Percentiles rank a stretch among this genome's conserved stretches.
Conservation (phyloP, 768 basidiomycete species). For the Lactarius pseudohatsudake region DNA sequence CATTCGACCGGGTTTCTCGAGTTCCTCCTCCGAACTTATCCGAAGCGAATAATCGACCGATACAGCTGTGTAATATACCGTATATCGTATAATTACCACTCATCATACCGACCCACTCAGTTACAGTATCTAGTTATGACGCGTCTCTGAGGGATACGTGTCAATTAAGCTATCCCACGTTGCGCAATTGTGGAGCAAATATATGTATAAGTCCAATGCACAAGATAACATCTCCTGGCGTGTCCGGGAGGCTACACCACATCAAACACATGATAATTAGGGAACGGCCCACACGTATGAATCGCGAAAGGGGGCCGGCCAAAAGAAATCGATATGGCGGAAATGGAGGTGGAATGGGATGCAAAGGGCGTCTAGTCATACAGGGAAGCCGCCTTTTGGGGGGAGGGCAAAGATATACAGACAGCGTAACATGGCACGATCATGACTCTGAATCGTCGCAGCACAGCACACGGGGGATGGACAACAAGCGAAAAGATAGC, state of each 20-base stretch:
- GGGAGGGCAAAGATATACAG: slow-evolving; percentile 9
- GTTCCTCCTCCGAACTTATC: too few relatives aligned
- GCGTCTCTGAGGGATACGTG: background rate
- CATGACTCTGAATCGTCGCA: background rate
- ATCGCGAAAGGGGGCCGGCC: background rate
- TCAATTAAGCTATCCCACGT: background rate
- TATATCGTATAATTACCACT: background rate
- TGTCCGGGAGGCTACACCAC: background rate
- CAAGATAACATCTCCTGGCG: background rate
- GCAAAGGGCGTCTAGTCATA: slow-evolving; percentile 11
- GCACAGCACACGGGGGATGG: background rate
- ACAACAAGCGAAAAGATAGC: background rate
- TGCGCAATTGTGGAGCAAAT: background rate
- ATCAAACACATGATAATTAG: background rate
- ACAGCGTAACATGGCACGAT: slow-evolving; percentile 12
- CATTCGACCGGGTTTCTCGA: too few relatives aligned
- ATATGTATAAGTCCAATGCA: background rate
- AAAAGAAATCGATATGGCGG: background rate
- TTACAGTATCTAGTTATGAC: too few relatives aligned
- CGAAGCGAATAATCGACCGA: too few relatives aligned
- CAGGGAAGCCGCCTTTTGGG: background rate
- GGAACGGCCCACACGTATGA: background rate
- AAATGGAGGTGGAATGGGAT: background rate
- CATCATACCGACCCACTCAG: background rate
- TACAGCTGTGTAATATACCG: too few relatives aligned